Evolutionary conservation across 2,329 filamentous ascomycete genomes (phyloP).

Genomic region (Xylariales sp.): DNA sequence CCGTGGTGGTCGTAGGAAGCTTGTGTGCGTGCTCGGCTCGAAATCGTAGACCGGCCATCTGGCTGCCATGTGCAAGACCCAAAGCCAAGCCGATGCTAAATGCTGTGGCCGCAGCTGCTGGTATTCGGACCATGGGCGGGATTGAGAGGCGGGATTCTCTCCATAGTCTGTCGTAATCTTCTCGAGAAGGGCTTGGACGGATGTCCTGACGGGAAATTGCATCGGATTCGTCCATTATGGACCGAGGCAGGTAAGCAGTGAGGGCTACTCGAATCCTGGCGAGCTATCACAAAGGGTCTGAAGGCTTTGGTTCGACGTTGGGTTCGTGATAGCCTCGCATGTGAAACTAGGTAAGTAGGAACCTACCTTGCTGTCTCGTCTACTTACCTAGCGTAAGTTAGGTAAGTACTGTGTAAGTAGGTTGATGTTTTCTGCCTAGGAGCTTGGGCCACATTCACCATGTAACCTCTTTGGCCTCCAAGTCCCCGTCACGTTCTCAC

Average conservation of each 20-base stretch:
- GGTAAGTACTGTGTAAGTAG: not conserved
- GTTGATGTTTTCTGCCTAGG: not conserved
- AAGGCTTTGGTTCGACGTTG: too few species aligned
- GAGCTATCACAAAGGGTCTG: too few species aligned
- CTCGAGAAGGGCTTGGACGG: constrained; percentile 15
- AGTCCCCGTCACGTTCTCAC: constrained; percentile 7
- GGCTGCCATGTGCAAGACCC: constrained; percentile 68
- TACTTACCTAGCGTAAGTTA: not conserved
- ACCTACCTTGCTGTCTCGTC: not conserved
- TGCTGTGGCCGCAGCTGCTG: constrained; percentile 57
- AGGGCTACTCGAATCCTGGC: too few species aligned
- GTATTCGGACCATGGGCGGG: constrained; percentile 59
- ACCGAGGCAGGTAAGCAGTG: too few species aligned
- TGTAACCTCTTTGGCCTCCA: not conserved
- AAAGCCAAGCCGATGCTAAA: constrained; percentile 66
- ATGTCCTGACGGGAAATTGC: not conserved
- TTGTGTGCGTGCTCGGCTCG: constrained; percentile 95
- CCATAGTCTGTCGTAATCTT: constrained; percentile 29
- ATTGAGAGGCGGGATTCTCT: constrained; percentile 53
- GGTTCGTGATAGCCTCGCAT: too few species aligned
- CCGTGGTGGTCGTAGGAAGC: constrained; percentile 73
- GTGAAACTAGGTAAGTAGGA: too few species aligned
- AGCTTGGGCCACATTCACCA: not conserved
- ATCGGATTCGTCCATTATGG: not conserved
- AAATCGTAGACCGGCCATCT: constrained; percentile 74